phyloP scores from a whole-genome alignment of 1,139 yeast genomes.

The Geotrichum histeridarum region DNA sequence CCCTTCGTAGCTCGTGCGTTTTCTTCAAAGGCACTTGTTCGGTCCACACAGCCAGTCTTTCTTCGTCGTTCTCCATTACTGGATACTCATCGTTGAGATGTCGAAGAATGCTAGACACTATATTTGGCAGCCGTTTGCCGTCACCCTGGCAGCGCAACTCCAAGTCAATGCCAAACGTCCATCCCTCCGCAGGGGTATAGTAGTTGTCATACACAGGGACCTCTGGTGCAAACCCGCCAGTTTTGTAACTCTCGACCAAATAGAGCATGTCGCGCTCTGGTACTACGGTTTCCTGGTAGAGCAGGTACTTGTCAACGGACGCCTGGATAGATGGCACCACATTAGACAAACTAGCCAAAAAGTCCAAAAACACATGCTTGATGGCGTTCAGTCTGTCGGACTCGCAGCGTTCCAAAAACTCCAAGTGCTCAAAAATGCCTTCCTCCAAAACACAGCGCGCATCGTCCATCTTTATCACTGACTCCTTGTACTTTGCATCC shows the following conservation, averaged over 20 bases:
- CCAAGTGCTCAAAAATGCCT: constrained; percentile 62
- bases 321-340: constrained; percentile 55
- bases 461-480: constrained; percentile 58
- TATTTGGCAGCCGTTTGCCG: constrained; percentile 65
- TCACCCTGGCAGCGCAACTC: constrained; percentile 71
- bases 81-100: constrained; percentile 72
- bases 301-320: constrained; percentile 55
- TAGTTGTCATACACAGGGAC: constrained; percentile 76
- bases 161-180: constrained; percentile 77
- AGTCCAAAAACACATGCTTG: constrained; percentile 72
- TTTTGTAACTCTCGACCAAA: constrained; percentile 61
- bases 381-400: constrained; percentile 70
- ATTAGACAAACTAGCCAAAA: constrained; percentile 61
- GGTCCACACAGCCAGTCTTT: constrained; percentile 66
- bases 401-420: constrained; percentile 82
- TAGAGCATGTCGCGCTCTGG: constrained; percentile 67
- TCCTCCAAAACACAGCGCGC: constrained; percentile 74
- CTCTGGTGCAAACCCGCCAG: constrained; percentile 72
- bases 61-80: constrained; percentile 61
- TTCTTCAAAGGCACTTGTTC: constrained; percentile 58
- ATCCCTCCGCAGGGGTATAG: constrained; percentile 61
- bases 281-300: constrained; percentile 64
- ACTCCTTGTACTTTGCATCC: constrained; percentile 55
- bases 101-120: constrained; percentile 61
- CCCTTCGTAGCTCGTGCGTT: constrained; percentile 58